These are phyloP conservation scores for Malania oleifera DNA, from an alignment of 164 flowering plant species.

Conservation along the genomic window DNA sequence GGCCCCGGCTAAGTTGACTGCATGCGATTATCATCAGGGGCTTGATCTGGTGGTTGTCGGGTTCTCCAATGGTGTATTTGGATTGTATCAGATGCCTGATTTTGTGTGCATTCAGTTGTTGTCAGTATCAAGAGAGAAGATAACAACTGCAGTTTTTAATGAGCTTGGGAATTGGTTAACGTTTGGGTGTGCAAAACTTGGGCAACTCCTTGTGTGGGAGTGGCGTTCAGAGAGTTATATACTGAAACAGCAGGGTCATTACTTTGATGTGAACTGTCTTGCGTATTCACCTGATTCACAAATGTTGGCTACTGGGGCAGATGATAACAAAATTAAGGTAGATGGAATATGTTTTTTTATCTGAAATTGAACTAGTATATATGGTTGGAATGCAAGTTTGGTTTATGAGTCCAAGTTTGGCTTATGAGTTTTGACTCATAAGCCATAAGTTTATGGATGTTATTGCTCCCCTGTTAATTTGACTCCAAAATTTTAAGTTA, in stretches of 20 bases:
- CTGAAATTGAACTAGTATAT: no score
- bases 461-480: no score
- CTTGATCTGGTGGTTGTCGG: constrained; percentile 89
- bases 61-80: constrained; percentile 91
- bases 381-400: no score
- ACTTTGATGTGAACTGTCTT: constrained; percentile 89
- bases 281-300: constrained; percentile 97
- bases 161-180: constrained; percentile 89
- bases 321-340: constrained; percentile 98
- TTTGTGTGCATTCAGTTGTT: constrained; percentile 80
- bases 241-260: constrained; percentile 97
- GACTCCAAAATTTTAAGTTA: no score
- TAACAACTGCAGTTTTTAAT: constrained; percentile 87
- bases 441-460: no score
- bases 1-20: constrained; percentile 57
- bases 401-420: no score
- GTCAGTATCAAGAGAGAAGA: constrained; percentile 91
- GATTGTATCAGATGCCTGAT: constrained; percentile 96
- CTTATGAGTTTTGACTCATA: no score
- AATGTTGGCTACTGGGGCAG: constrained; percentile 93
- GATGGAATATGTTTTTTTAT: background rate
- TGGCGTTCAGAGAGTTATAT: constrained; percentile 93
- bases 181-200: constrained; percentile 91
- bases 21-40: constrained; percentile 85
- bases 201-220: constrained; percentile 98